Evolutionary conservation across 2,329 filamentous ascomycete species (phyloP).

Genomic region (Nemania abortiva): DNA sequence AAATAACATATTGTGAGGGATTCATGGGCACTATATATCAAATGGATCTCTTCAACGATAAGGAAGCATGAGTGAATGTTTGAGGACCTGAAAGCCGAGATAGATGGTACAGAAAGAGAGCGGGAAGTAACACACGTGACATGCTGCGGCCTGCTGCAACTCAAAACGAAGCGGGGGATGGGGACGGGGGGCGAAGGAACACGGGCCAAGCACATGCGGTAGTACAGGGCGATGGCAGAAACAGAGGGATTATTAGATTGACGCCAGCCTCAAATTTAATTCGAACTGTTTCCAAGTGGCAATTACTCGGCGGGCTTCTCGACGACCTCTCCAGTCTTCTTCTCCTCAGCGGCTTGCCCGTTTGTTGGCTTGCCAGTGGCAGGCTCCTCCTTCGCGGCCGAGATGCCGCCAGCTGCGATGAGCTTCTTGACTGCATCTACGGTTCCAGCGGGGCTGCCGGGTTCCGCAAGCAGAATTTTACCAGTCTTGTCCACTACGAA

Average conservation of each 20-base stretch:
- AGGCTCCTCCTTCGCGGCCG: constrained; percentile 42
- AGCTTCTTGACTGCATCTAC: constrained; percentile 81
- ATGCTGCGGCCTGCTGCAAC: constrained; percentile 17
- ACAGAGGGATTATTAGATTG: constrained; percentile 18
- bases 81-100: constrained; percentile 1
- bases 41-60: constrained; percentile 9
- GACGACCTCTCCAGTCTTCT: constrained; percentile 59
- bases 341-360: constrained; percentile 52
- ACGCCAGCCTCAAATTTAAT: constrained; percentile 33
- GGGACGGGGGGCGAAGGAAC: constrained; percentile 6
- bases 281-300: constrained; percentile 8
- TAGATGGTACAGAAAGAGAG: background rate
- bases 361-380: constrained; percentile 44
- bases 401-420: constrained; percentile 61
- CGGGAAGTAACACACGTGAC: constrained; percentile 20
- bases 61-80: constrained; percentile 12
- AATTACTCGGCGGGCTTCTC: constrained; percentile 40
- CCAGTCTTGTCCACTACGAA: constrained; percentile 87
- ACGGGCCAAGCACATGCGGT: constrained; percentile 24
- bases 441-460: constrained; percentile 82
- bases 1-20: constrained; percentile 11
- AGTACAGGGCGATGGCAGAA: constrained; percentile 26
- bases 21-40: constrained; percentile 14
- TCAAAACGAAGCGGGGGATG: constrained; percentile 19
- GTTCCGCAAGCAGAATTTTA: constrained; percentile 79